Evolutionary conservation across 352 stramenopile species (phyloP).

Genomic region (Globisporangium irregulare): DNA sequence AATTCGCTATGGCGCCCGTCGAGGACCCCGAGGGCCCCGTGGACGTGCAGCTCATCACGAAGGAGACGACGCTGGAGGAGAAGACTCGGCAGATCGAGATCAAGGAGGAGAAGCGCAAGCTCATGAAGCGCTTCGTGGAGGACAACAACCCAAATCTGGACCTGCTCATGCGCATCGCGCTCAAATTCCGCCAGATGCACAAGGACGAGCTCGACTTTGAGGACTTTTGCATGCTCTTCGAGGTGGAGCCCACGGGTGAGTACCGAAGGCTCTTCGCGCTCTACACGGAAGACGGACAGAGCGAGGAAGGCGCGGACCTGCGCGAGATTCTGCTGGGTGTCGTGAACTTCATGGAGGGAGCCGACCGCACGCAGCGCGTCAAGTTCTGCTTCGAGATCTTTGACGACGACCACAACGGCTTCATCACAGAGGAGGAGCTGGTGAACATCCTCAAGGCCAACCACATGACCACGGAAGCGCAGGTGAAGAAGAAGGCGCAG

Average conservation of each 20-base stretch:
- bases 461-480: slow-evolving; percentile 74
- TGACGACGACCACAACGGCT: slow-evolving; percentile 91
- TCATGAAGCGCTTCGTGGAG: slow-evolving; percentile 68
- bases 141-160: slow-evolving; percentile 67
- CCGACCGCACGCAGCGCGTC: slow-evolving; percentile 79
- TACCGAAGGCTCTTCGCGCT: slow-evolving; percentile 87
- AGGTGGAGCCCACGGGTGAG: slow-evolving; percentile 86
- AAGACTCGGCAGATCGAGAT: slow-evolving; percentile 53
- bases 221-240: slow-evolving; percentile 81
- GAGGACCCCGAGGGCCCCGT: slow-evolving; percentile 23
- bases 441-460: slow-evolving; percentile 90
- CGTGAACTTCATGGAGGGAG: slow-evolving; percentile 84
- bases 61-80: slow-evolving; percentile 42
- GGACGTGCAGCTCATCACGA: slow-evolving; percentile 30
- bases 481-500: slow-evolving; percentile 84
- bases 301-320: slow-evolving; percentile 75
- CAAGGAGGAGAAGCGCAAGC: slow-evolving; percentile 69
- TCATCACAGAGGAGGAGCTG: slow-evolving; percentile 89
- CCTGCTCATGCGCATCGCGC: slow-evolving; percentile 51
- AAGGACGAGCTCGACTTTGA: slow-evolving; percentile 62
- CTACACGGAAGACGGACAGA: slow-evolving; percentile 67
- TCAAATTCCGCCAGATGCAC: slow-evolving; percentile 58
- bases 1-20: slow-evolving; percentile 56
- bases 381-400: slow-evolving; percentile 95
- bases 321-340: slow-evolving; percentile 90